Evolutionary conservation across 805 yeast genomes (phyloP).

Genomic region (Candida quercuum): DNA sequence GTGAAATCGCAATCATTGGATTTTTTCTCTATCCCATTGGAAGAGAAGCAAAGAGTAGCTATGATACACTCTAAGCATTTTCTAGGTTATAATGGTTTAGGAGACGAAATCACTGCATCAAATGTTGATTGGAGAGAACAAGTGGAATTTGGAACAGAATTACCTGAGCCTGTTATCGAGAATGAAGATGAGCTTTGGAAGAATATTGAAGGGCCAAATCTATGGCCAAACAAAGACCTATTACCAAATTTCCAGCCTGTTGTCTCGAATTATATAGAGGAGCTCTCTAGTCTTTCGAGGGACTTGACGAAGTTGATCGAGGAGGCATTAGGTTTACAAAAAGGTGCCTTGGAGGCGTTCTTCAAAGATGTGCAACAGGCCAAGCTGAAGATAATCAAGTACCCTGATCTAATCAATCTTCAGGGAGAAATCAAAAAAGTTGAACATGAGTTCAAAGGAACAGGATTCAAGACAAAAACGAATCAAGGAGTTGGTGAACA

Average conservation of each 20-base stretch:
- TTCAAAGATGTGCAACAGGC: slow-evolving; percentile 38
- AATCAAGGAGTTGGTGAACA: slow-evolving; percentile 42
- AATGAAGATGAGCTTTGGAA: slow-evolving; percentile 30
- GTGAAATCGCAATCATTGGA: slow-evolving; percentile 26
- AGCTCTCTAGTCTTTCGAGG: slow-evolving; percentile 39
- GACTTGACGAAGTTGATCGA: slow-evolving; percentile 42
- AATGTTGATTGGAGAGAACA: slow-evolving; percentile 47
- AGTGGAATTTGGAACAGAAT: slow-evolving; percentile 45
- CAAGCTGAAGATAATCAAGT: slow-evolving; percentile 38
- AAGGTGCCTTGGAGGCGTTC: slow-evolving; percentile 39
- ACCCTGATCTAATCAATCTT: slow-evolving; percentile 21
- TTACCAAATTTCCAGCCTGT: slow-evolving; percentile 31
- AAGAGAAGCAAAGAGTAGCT: slow-evolving; percentile 33
- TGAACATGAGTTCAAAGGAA: slow-evolving; percentile 37
- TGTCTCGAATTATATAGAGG: slow-evolving; percentile 32
- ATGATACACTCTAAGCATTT: slow-evolving; percentile 40
- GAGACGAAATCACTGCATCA: slow-evolving; percentile 40
- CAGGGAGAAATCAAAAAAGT: slow-evolving; percentile 26
- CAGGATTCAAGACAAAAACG: slow-evolving; percentile 34
- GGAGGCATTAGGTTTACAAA: slow-evolving; percentile 48
- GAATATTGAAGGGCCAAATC: slow-evolving; percentile 42
- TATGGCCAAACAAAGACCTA: slow-evolving; percentile 34
- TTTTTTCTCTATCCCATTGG: slow-evolving; percentile 36
- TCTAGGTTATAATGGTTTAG: slow-evolving; percentile 40
- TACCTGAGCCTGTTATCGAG: slow-evolving; percentile 30